phyloP scores from a whole-genome alignment of 2,329 filamentous ascomycete species.

The Neofusicoccum cordaticola region DNA sequence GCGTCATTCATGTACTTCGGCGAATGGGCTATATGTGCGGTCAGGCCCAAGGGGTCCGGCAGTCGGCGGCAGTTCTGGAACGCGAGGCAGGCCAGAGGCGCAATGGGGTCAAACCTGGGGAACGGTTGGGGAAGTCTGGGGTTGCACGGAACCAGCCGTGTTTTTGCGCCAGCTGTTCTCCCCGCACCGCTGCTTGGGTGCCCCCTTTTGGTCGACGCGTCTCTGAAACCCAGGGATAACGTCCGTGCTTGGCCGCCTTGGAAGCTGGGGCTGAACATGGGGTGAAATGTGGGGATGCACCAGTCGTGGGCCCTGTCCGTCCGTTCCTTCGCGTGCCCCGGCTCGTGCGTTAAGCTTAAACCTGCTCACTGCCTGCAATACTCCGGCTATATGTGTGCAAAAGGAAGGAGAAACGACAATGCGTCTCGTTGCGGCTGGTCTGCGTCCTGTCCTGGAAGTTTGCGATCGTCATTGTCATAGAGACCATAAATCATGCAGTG shows the following conservation, averaged over 20 bases:
- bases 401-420: background rate
- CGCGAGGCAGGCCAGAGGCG: background rate
- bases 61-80: background rate
- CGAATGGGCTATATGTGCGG: background rate
- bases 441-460: background rate
- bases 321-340: background rate
- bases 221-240: background rate
- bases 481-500: too few relatives aligned
- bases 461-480: too few relatives aligned
- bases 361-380: background rate
- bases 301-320: conserved; percentile 15
- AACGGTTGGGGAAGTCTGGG: background rate
- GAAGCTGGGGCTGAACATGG: background rate
- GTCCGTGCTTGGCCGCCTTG: background rate
- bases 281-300: background rate
- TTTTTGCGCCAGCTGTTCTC: background rate
- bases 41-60: background rate
- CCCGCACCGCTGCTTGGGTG: background rate
- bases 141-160: background rate
- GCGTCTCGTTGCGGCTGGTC: background rate
- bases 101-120: background rate
- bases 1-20: background rate
- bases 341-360: background rate
- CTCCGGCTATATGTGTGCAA: background rate
- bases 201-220: background rate